phyloP scores from a whole-genome alignment of 331 rosid genomes.

The Malus hybrid region DNA sequence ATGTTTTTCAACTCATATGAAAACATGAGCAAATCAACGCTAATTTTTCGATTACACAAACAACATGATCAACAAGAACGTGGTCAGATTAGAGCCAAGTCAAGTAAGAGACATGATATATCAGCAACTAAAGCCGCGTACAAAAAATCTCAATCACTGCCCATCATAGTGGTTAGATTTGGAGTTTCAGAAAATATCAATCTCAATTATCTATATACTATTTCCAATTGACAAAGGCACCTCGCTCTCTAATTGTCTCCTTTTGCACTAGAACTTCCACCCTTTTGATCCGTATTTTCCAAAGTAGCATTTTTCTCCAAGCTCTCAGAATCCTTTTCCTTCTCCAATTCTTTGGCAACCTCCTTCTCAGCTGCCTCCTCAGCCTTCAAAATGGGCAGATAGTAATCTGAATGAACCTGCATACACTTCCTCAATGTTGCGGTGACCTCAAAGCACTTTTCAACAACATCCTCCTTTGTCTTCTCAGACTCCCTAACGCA shows the following conservation, averaged over 20 bases:
- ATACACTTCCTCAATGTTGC: slow-evolving; percentile 50
- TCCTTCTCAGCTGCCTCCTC: slow-evolving; percentile 59
- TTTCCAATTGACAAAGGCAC: not conserved
- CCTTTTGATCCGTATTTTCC: not conserved
- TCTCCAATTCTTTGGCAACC: slow-evolving; percentile 31
- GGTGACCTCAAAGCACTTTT: slow-evolving; percentile 57
- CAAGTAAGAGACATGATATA: no score
- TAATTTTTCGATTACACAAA: no score
- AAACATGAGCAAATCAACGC: no score
- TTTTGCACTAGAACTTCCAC: slow-evolving; percentile 3
- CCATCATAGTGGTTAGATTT: not conserved
- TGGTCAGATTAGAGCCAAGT: no score
- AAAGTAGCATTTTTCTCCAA: not conserved
- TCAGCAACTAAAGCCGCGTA: not conserved
- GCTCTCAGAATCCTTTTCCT: slow-evolving; percentile 2
- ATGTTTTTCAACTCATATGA: no score
- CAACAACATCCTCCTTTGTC: slow-evolving; percentile 53
- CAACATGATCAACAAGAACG: no score
- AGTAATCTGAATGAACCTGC: slow-evolving; percentile 68
- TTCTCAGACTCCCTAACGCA: slow-evolving; percentile 62
- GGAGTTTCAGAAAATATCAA: not conserved
- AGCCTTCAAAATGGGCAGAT: slow-evolving; percentile 56
- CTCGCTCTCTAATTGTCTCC: not conserved
- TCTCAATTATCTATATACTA: not conserved
- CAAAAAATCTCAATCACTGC: not conserved